Evolutionary conservation across 768 basidiomycete genomes (phyloP).

Genomic region (Agaricus subrufescens): DNA sequence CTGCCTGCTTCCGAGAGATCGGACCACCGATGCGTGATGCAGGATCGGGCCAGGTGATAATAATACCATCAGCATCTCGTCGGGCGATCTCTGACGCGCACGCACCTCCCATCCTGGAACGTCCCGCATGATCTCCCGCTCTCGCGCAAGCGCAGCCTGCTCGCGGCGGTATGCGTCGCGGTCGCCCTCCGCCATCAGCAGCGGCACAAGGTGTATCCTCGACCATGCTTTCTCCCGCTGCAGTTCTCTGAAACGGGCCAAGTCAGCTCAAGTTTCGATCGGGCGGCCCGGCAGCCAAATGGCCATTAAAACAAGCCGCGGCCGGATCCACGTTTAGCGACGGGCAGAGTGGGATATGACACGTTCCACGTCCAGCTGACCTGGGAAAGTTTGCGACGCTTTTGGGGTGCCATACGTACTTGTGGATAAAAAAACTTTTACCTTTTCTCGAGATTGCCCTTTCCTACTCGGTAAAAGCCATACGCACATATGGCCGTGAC

Average conservation of each 20-base stretch:
- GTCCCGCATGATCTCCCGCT: conserved; percentile 92
- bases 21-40: conserved; percentile 1
- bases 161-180: conserved; percentile 81
- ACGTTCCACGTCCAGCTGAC: conserved; percentile 72
- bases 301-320: conserved; percentile 41
- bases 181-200: conserved; percentile 91
- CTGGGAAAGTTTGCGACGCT: conserved; percentile 12
- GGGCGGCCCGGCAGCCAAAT: conserved; percentile 32
- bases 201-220: conserved; percentile 87
- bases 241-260: conserved; percentile 68
- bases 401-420: not conserved
- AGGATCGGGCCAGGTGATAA: conserved; percentile 10
- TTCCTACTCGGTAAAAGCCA: conserved; percentile 89
- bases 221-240: conserved; percentile 93
- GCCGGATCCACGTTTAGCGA: conserved; percentile 77
- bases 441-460: conserved; percentile 92
- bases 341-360: conserved; percentile 53
- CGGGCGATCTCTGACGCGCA: conserved; percentile 15
- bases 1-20: conserved; percentile 46
- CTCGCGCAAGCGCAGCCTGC: conserved; percentile 71
- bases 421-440: conserved; percentile 37
- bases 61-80: conserved; percentile 17
- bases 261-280: conserved; percentile 38
- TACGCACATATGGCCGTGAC: conserved; percentile 82
- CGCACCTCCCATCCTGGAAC: conserved; percentile 93